A percentile compares a stretch with the other conserved stretches of the same genome.
These are phyloP conservation scores for Emmonsiellopsis sp. DNA, from an alignment of 2,329 filamentous ascomycete genomes.

Conservation along the genomic window DNA sequence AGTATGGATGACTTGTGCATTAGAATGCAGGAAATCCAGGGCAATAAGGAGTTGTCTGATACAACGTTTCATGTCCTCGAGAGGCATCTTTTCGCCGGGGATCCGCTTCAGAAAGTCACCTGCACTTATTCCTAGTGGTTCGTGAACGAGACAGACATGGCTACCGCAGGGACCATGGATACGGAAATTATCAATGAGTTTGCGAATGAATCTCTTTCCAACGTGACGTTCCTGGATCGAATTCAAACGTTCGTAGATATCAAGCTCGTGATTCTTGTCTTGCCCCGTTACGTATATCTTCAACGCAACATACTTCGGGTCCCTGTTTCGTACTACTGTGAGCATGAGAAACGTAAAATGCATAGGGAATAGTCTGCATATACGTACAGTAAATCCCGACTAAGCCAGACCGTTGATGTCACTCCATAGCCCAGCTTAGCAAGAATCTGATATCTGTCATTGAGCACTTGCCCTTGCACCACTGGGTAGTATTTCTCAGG, in stretches of 20 bases:
- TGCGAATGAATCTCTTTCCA: constrained; percentile 11
- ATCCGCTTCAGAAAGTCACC: constrained; percentile 19
- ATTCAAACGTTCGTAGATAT: constrained; percentile 12
- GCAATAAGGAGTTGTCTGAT: constrained; percentile 26
- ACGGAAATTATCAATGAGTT: constrained; percentile 12
- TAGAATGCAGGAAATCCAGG: constrained; percentile 33
- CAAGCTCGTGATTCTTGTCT: constrained; percentile 11
- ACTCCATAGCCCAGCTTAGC: constrained; percentile 13
- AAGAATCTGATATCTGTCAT: constrained; percentile 8
- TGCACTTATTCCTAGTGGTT: constrained; percentile 26
- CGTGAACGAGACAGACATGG: constrained; percentile 26
- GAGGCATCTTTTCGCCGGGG: constrained; percentile 15
- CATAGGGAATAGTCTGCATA: background rate
- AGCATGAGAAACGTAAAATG: background rate
- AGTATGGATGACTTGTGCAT: constrained; percentile 33
- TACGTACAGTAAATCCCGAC: constrained; percentile 4
- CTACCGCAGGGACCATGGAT: constrained; percentile 11
- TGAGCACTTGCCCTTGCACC: background rate
- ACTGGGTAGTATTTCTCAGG: constrained; percentile 2
- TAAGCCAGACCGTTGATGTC: constrained; percentile 12
- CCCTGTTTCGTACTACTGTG: background rate
- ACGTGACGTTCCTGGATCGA: constrained; percentile 9
- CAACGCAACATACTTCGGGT: constrained; percentile 11
- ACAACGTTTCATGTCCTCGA: constrained; percentile 21
- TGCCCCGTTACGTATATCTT: constrained; percentile 12